Evolutionary conservation across 106 monocot species (phyloP).

Genomic region (Dendrobium catenatum): DNA sequence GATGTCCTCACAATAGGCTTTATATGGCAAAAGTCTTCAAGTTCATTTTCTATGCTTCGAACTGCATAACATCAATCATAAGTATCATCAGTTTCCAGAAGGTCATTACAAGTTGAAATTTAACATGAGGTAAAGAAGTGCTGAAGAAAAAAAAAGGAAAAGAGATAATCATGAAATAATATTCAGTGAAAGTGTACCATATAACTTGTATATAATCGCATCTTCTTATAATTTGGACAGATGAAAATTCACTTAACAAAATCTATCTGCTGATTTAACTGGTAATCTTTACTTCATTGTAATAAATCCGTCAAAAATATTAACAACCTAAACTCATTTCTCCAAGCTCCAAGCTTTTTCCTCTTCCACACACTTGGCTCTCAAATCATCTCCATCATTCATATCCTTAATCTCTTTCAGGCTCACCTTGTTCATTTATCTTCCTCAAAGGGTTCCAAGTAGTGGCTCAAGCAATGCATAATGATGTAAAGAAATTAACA

Average conservation of each 20-base stretch:
- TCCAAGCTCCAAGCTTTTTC: no score
- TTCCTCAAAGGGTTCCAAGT: neutral
- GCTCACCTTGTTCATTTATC: no score
- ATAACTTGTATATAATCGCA: neutral
- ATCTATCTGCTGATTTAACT: neutral
- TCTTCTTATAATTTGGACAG: neutral
- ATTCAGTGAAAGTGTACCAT: neutral
- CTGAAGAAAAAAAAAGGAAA: no score
- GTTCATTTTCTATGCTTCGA: constrained; percentile 85
- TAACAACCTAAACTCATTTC: no score
- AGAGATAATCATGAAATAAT: no score
- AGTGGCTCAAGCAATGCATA: neutral
- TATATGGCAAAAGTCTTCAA: constrained; percentile 64
- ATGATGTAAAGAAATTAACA: neutral
- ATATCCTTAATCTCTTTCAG: no score
- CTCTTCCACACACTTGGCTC: no score
- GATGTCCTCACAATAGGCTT: constrained; percentile 70
- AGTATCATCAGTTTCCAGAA: neutral
- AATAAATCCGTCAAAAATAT: neutral
- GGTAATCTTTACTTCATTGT: neutral
- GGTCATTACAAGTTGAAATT: neutral
- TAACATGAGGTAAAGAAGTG: neutral
- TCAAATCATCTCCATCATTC: no score
- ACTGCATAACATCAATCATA: constrained; percentile 39
- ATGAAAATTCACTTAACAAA: neutral